A percentile compares a stretch with the other conserved stretches of the same genome.
phyloP scores from a whole-genome alignment of 768 basidiomycete genomes.

The Mycena vulgaris region DNA sequence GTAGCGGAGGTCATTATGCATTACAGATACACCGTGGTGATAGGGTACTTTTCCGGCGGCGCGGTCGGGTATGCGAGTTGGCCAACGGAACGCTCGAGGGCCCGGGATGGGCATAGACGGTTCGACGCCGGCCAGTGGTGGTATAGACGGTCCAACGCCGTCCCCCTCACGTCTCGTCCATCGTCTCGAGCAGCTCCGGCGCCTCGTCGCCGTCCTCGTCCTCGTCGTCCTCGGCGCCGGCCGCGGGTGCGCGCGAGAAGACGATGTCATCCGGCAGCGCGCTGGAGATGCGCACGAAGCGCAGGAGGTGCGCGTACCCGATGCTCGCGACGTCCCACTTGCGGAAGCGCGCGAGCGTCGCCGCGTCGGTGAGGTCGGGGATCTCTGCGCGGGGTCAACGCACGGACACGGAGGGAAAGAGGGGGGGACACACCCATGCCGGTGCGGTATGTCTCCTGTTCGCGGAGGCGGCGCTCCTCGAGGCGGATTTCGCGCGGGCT shows the following conservation, averaged over 20 bases:
- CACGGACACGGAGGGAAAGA: slow-evolving; percentile 8
- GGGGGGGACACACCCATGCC: slow-evolving; percentile 75
- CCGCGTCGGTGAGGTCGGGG: slow-evolving; percentile 81
- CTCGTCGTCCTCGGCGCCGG: slow-evolving; percentile 27
- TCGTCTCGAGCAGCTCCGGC: slow-evolving; percentile 33
- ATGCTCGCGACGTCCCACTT: slow-evolving; percentile 85
- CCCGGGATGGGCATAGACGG: too few species aligned
- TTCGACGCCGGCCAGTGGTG: too few species aligned
- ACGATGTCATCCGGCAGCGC: slow-evolving; percentile 60
- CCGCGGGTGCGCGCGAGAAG: slow-evolving; percentile 60
- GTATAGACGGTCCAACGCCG: not conserved
- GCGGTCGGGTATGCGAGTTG: too few species aligned
- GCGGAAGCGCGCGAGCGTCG: slow-evolving; percentile 80
- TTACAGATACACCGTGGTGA: too few species aligned
- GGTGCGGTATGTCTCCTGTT: slow-evolving; percentile 82
- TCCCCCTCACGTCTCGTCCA: slow-evolving; percentile 29
- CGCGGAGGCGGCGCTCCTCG: slow-evolving; percentile 79
- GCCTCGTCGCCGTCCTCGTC: slow-evolving; percentile 25
- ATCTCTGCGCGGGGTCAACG: slow-evolving; percentile 66
- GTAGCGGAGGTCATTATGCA: too few species aligned
- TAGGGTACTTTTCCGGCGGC: too few species aligned
- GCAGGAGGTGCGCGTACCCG: slow-evolving; percentile 78
- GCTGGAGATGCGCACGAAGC: slow-evolving; percentile 84
- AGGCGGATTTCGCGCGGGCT: slow-evolving; percentile 75
- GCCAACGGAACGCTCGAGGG: too few species aligned